Evolutionary conservation across 192 early-diverging fungal genomes (phyloP), one percentile per base, ranked within the genome.

Genomic region (Helicostylum pulchrum): DNA sequence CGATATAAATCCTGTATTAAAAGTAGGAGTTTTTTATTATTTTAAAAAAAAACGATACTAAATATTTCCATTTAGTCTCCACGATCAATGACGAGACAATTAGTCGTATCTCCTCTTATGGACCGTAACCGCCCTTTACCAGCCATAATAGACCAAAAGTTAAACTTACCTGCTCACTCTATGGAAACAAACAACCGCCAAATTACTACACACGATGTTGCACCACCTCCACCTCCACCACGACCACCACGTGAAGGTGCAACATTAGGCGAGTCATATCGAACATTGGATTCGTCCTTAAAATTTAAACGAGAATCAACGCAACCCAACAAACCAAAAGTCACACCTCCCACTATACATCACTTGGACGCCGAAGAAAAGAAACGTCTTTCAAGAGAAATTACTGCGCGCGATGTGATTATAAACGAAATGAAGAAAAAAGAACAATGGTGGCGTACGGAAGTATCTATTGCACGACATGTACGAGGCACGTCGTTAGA

Each of bases 371-470:
- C 14, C 17, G 66, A 66, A 7, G 72, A 76, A 48, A 60, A 42
- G 10, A 47, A 10, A 7, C 11, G 17, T 4, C 19, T 70, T 1
- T 17, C 63, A 20, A 31, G 61, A 36, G 68, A 77, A 32, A 59
- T 80, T 5, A 30, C 62, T 11, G 53, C 66, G 10, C 55, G 59
- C 2, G 75, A 80, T 64, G 20, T 39, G 2, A 26, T 61, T n/a
- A 77, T 75, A 52, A 1, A 17, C 11, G 47, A 64, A 32, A 65
- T 75, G 53, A 77, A 69, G 48, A 77, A 69, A 32, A 74, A 68
- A 26, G 78, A 80, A 62, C 70, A 70, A 23, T 80, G 75, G 76
- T 77, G 73, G 72, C 53, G 68, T 34, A 66, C 74, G 30, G 63
- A 76, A 26, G 71, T 73, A 21, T 53, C 71, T 9, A 60, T 76